These are phyloP conservation scores for Euptelea pleiosperma DNA, from an alignment of 164 flowering plant species.

Conservation along the genomic window DNA sequence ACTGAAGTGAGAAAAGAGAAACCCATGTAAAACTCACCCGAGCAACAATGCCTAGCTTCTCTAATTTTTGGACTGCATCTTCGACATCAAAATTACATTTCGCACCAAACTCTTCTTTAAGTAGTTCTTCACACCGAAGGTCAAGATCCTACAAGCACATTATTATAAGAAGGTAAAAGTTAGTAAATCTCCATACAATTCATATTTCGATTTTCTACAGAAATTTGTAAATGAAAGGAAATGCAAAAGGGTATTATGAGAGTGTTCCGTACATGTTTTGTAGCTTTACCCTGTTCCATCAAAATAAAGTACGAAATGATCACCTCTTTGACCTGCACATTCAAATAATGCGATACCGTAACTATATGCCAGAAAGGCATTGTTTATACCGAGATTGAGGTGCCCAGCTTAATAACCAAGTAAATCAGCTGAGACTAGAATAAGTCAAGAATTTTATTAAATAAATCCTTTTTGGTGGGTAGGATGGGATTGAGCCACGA, in stretches of 20 bases:
- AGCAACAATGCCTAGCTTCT: conserved; percentile 77
- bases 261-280: conserved; percentile 37
- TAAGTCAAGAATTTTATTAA: too few relatives aligned
- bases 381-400: too few relatives aligned
- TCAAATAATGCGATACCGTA: too few relatives aligned
- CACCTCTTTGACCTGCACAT: conserved; percentile 76
- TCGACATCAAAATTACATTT: conserved; percentile 80
- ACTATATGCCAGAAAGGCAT: background rate
- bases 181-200: background rate
- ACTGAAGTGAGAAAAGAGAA: too few relatives aligned
- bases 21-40: conserved; percentile 48
- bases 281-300: conserved; percentile 82
- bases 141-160: conserved; percentile 54
- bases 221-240: background rate
- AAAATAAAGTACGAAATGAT: conserved; percentile 62
- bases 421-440: too few relatives aligned
- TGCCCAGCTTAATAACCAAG: too few relatives aligned
- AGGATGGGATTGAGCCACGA: too few relatives aligned
- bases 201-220: background rate
- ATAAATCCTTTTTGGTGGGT: too few relatives aligned
- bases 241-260: too few relatives aligned
- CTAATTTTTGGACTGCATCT: conserved; percentile 81
- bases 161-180: background rate
- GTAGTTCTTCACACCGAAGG: conserved; percentile 61
- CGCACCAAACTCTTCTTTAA: conserved; percentile 63